phyloP scores from a whole-genome alignment of 2,329 filamentous ascomycete genomes.

The Penicillium sclerotiorum region DNA sequence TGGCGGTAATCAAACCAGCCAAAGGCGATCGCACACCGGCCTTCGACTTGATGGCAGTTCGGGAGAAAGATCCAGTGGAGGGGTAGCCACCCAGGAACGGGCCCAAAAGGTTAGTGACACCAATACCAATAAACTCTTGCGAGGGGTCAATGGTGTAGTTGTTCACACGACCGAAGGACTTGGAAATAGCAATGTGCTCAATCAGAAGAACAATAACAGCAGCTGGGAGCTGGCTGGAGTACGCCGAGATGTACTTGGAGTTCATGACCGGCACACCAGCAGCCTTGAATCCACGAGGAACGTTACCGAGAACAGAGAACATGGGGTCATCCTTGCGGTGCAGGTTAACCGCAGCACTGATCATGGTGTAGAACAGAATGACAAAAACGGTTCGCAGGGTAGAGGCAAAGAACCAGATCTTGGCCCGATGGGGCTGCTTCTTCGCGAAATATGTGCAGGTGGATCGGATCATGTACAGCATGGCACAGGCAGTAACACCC shows the following conservation, averaged over 20 bases:
- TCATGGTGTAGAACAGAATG: constrained; percentile 87
- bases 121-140: constrained; percentile 93
- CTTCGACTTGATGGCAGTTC: constrained; percentile 96
- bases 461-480: constrained; percentile 76
- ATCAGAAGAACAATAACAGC: constrained; percentile 93
- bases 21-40: constrained; percentile 91
- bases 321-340: constrained; percentile 63
- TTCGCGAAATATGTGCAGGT: constrained; percentile 67
- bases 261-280: constrained; percentile 73
- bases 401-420: constrained; percentile 84
- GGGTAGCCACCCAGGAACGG: constrained; percentile 92
- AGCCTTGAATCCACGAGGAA: constrained; percentile 85
- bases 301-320: constrained; percentile 73
- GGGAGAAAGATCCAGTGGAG: constrained; percentile 91
- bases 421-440: constrained; percentile 69
- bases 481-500: constrained; percentile 76
- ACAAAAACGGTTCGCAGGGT: constrained; percentile 90
- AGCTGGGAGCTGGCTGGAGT: constrained; percentile 74
- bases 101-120: constrained; percentile 83
- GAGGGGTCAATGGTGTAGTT: constrained; percentile 96
- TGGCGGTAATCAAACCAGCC: constrained; percentile 82
- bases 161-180: constrained; percentile 93
- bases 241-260: constrained; percentile 65
- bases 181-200: constrained; percentile 95
- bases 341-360: constrained; percentile 83